Conservation (phyloP, 2,329 filamentous ascomycete species). For the Diplodia corticola region DNA sequence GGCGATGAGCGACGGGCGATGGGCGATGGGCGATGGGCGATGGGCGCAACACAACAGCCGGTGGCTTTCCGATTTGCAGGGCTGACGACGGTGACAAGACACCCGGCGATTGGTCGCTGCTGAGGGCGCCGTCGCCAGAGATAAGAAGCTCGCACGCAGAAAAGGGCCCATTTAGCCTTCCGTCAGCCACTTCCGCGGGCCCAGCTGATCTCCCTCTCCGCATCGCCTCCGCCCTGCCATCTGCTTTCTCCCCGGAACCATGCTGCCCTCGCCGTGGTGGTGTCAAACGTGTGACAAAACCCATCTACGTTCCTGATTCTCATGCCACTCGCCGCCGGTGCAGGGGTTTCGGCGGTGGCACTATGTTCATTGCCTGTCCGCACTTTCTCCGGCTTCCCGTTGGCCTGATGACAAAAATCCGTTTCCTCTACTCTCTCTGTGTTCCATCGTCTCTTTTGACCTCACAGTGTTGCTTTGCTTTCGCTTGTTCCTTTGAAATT, state of each 20-base stretch:
- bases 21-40: no score
- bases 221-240: not conserved
- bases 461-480: not conserved
- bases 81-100: not conserved
- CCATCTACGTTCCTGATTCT: constrained; percentile 9
- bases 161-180: not conserved
- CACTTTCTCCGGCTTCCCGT: constrained; percentile 21
- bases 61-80: not conserved
- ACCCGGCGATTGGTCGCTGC: not conserved
- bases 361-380: not conserved
- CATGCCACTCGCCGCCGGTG: constrained; percentile 7
- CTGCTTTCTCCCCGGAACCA: constrained; percentile 14
- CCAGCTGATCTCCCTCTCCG: not conserved
- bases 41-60: not conserved
- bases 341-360: constrained; percentile 5
- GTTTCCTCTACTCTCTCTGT: not conserved
- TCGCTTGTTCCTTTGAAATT: not conserved
- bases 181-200: constrained; percentile 12
- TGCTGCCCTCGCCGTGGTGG: not conserved
- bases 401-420: constrained; percentile 18
- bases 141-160: not conserved
- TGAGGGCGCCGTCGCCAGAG: not conserved
- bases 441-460: not conserved
- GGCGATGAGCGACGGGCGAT: no score
- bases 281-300: constrained; percentile 29